phyloP scores from a whole-genome alignment of 352 stramenopile genomes.

The Globisporangium splendens region DNA sequence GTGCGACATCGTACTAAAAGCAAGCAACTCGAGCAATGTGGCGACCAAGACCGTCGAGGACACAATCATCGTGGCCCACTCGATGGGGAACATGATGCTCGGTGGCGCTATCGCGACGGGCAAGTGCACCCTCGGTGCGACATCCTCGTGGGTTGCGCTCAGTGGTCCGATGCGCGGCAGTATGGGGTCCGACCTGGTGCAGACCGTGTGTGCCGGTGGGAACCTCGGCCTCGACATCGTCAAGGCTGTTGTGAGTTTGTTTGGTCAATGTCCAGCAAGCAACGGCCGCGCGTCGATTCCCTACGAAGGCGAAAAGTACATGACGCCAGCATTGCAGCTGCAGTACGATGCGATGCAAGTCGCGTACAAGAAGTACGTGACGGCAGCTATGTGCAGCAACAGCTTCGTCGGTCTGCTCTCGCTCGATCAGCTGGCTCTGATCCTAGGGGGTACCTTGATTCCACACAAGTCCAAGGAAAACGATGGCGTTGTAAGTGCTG shows the following conservation, averaged over 20 bases:
- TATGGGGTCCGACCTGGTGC: slow-evolving; percentile 47
- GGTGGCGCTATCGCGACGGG: slow-evolving; percentile 25
- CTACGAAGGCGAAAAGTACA: slow-evolving; percentile 29
- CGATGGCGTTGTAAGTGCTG: too few relatives aligned
- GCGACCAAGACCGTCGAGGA: slow-evolving; percentile 43
- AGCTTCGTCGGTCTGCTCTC: too few relatives aligned
- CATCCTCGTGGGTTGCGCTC: slow-evolving; percentile 31
- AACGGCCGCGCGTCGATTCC: slow-evolving; percentile 26
- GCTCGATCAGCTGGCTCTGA: too few relatives aligned
- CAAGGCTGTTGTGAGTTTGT: slow-evolving; percentile 25
- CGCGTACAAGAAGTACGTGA: slow-evolving; percentile 27
- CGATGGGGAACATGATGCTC: slow-evolving; percentile 59
- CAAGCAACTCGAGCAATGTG: slow-evolving; percentile 31
- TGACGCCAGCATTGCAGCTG: slow-evolving; percentile 15
- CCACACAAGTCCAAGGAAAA: too few relatives aligned
- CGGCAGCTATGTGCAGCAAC: slow-evolving; percentile 20
- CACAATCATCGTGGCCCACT: slow-evolving; percentile 63
- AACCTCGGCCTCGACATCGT: slow-evolving; percentile 20
- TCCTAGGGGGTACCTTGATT: too few relatives aligned
- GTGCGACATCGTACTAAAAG: slow-evolving; percentile 29
- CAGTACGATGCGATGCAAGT: slow-evolving; percentile 28
- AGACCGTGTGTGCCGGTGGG: slow-evolving; percentile 26
- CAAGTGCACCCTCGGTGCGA: slow-evolving; percentile 15
- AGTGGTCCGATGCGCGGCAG: slow-evolving; percentile 43
- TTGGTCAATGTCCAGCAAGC: slow-evolving; percentile 31